Base-by-base conservation (phyloP, 2,329 filamentous ascomycete species). In the Teratosphaeriaceae sp. region DNA sequence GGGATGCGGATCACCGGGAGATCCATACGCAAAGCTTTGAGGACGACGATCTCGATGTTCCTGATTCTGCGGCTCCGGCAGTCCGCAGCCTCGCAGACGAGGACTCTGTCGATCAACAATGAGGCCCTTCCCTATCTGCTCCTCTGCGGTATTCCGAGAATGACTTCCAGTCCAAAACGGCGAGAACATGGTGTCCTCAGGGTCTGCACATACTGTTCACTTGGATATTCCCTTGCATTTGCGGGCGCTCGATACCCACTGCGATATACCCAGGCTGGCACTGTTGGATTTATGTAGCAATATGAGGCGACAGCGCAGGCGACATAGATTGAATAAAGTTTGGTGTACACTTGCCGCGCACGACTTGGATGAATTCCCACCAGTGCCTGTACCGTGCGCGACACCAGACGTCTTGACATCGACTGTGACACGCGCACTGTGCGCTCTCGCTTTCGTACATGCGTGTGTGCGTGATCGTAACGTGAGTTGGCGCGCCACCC, bases 1-100 rank as follows among this genome's bases (percentile, higher is more conserved):
- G 71, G 48, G 78, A 80, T 53, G 78, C 78, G 1, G 75, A 79
- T 52, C 70, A 68, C 31, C 66, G 63, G 38, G 73, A 70, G 44
- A 68, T 67, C 29, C 65, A 71, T 30, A 64, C 64, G 34, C 66
- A 65, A 16, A 71, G 71, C 40, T 69, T 69, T 29, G 74, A 75
- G 46, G 45, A 51, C 23, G 55, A 59, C 26, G 52, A 48, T 46
- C 50, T 57, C 24, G 51, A 51, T 40, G 26, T 54, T 11, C 42
- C 37, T n/a, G 54, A 55, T 44, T 37, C 42, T 8, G 43, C 49
- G 34, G 44, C 52, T 7, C 55, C 52, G 2, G 52, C 48, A 18
- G 57, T 58, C 48, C 50, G 57, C n/a, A 58, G 52, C 44, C 45
- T 61, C 15, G 55, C 56, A 23, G 46, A 42, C 9, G 58, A 59